A percentile compares a stretch with the other conserved stretches of the same genome.
These are phyloP conservation scores for Suillus subalutaceus DNA, from an alignment of 768 basidiomycete species.

Conservation along the genomic window DNA sequence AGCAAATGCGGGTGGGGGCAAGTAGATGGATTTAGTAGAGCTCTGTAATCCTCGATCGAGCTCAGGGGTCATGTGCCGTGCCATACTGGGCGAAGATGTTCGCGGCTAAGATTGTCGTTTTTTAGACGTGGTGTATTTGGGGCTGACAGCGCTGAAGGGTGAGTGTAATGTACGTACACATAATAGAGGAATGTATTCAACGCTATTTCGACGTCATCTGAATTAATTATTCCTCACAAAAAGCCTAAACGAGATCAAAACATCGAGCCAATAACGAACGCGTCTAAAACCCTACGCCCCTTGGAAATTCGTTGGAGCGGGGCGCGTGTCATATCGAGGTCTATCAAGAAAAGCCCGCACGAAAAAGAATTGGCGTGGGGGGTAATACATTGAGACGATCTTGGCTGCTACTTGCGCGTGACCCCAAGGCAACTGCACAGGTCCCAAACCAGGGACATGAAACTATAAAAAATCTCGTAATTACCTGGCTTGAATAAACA, in stretches of 20 bases:
- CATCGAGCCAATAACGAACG: neutral
- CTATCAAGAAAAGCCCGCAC: neutral
- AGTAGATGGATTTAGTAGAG: constrained; percentile 5
- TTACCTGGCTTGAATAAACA: neutral
- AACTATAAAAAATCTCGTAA: constrained; percentile 2
- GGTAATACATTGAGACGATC: neutral
- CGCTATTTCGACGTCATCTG: constrained; percentile 1
- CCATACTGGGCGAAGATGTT: constrained; percentile 2
- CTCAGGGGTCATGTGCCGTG: constrained; percentile 2
- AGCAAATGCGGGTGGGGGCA: constrained; percentile 1
- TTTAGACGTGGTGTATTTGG: neutral
- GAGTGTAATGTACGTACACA: constrained; percentile 3
- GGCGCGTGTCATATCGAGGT: too few species aligned
- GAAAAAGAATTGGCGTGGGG: neutral
- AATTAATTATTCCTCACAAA: constrained; percentile 1
- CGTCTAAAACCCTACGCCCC: neutral
- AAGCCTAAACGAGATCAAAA: constrained; percentile 2
- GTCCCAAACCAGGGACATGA: constrained; percentile 4
- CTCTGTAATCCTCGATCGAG: neutral
- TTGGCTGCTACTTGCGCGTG: neutral
- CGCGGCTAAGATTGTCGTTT: constrained; percentile 3
- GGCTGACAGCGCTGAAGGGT: neutral
- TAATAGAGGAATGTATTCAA: neutral
- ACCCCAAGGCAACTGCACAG: neutral
- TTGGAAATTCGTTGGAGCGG: neutral